phyloP scores from a whole-genome alignment of 805 yeast species.

The Starmerella geochares region DNA sequence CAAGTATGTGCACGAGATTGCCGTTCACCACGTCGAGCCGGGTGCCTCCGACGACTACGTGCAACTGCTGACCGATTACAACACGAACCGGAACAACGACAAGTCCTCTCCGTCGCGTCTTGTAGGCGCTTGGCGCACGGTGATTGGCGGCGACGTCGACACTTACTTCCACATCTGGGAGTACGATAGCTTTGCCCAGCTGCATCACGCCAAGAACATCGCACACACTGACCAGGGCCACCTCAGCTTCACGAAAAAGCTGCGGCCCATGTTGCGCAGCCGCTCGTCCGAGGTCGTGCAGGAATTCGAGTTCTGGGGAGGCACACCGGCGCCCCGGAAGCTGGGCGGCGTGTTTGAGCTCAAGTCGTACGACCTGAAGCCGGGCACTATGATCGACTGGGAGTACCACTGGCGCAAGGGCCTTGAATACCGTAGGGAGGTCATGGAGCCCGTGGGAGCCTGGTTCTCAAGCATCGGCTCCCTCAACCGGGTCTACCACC shows the following conservation, averaged over 20 bases:
- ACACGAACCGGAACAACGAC: conserved; percentile 5
- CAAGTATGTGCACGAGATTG: conserved; percentile 36
- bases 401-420: conserved; percentile 37
- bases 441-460: conserved; percentile 41
- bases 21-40: conserved; percentile 33
- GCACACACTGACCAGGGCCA: conserved; percentile 28
- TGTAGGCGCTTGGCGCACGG: conserved; percentile 38
- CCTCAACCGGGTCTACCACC: conserved; percentile 36
- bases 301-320: conserved; percentile 39
- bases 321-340: conserved; percentile 36
- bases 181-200: conserved; percentile 36
- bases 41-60: conserved; percentile 32
- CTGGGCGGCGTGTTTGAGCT: conserved; percentile 38
- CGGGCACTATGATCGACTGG: conserved; percentile 38
- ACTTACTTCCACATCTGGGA: conserved; percentile 37
- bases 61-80: conserved; percentile 25
- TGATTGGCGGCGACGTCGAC: conserved; percentile 35
- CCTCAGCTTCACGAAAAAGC: conserved; percentile 24
- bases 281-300: conserved; percentile 34
- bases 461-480: conserved; percentile 37
- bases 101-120: conserved; percentile 33
- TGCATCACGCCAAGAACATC: conserved; percentile 33
- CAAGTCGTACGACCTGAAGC: conserved; percentile 33
- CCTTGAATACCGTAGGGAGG: conserved; percentile 36
- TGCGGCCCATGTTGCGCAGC: conserved; percentile 31